Evolutionary conservation across 441 rosid species (phyloP), one percentile per base, ranked within the genome.

Genomic region (Pelargonium citronellum): DNA sequence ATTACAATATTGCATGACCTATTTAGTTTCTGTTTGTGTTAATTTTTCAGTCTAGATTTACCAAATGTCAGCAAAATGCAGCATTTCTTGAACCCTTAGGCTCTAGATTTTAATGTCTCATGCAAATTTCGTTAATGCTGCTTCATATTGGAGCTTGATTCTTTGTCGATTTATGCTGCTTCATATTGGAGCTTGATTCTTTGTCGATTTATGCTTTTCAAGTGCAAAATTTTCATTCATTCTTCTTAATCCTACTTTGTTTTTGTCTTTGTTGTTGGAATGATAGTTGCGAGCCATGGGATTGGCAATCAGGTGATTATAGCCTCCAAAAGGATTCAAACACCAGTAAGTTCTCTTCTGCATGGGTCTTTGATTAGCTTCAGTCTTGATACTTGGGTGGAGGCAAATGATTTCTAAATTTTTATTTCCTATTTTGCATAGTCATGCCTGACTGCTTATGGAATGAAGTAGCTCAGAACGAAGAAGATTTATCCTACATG

Each of bases 401-500:
- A 24, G 17, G 58, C 16, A n/a, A 51, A 17, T 51, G 19, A 51
- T 51, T 51, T 51, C 19, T 11, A 3, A n/a, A 51, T 51, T n/a
- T 11, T 13, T n/a, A 7, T 1, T n/a, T n/a, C n/a, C n/a, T n/a
- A n/a, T n/a, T n/a, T n/a, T n/a, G n/a, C n/a, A 5, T 19, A 51
- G 58, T 4, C 20, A 2, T 15, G 20, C n/a, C 58, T 3, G 58
- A 51, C 16, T 51, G 58, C 58, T 51, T 51, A 51, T 51, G 58
- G 58, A 51, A 51, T 13, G 58, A 51, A 51, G 58, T 4, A 4
- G 16, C 19, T 13, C 19, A 51, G 17, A 51, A 51, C 16, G 58
- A 51, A 51, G 58, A 51, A 51, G 58, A 51, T n/a, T 5, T 51
- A 13, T 51, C 58, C 17, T 51, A 51, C 58, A 51, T 51, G 58